phyloP scores from a whole-genome alignment of 1,139 yeast genomes.

The Kodamaea ohmeri region DNA sequence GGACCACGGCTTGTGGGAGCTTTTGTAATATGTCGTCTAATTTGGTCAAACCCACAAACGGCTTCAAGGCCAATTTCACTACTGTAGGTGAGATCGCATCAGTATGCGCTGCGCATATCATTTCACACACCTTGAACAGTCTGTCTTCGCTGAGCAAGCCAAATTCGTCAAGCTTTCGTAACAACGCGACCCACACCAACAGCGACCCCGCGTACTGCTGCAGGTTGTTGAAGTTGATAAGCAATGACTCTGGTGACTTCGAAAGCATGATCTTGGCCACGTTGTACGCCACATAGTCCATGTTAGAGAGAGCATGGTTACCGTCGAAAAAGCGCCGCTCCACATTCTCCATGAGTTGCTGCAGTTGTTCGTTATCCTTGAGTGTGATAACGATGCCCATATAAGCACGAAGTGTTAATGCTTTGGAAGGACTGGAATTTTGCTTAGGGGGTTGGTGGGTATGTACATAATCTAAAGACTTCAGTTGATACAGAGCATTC shows the following conservation, averaged over 20 bases:
- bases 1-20: conserved; percentile 11
- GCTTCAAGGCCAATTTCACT: conserved; percentile 27
- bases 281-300: conserved; percentile 24
- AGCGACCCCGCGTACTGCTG: conserved; percentile 27
- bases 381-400: conserved; percentile 41
- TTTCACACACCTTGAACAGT: conserved; percentile 25
- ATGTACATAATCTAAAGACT: too few species aligned
- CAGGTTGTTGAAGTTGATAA: conserved; percentile 31
- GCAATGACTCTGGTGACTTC: conserved; percentile 32
- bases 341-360: conserved; percentile 28
- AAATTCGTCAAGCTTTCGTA: conserved; percentile 32
- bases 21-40: conserved; percentile 21
- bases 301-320: conserved; percentile 12
- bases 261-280: conserved; percentile 29
- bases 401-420: conserved; percentile 30
- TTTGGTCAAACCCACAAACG: conserved; percentile 20
- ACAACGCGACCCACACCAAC: conserved; percentile 36
- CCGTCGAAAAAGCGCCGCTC: conserved; percentile 23
- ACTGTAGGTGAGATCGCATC: conserved; percentile 15
- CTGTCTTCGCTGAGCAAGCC: conserved; percentile 33
- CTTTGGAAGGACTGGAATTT: too few species aligned
- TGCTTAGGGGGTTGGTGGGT: too few species aligned
- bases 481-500: too few species aligned
- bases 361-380: conserved; percentile 23
- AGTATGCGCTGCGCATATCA: conserved; percentile 20